Base-by-base conservation (phyloP, 1,139 yeast species). In the Schwanniomyces etchellsii region DNA sequence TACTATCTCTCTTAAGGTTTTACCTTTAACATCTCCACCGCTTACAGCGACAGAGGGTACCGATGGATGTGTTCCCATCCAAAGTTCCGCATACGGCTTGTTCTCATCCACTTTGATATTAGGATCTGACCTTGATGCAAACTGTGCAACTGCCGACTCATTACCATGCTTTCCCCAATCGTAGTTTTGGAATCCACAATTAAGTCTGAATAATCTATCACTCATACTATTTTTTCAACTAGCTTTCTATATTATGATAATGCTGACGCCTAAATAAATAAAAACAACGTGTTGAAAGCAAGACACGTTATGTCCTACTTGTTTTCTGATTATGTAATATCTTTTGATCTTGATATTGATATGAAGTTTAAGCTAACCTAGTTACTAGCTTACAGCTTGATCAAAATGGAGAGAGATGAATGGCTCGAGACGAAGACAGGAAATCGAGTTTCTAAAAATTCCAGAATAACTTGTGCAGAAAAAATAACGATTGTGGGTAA, bases 61-160 rank as follows among this genome's bases (percentile, higher is more conserved):
- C 29, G 83, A 81, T 31, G 95, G 93, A 52, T 91, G 98, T 17
- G 97, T 88, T 17, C 98, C 98, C 98, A 91, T 91, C 98, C 98
- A 91, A 45, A 91, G 70, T 55, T 84, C 94, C 22, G 95, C 94
- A 47, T 84, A 84, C 9, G 95, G 97, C 53, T 80, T 76, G 27
- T 66, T 35, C 45, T 80, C 89, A 43, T 82, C 86, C 35, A 88
- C 70, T 21, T 50, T 48, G 22, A 67, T 51, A n/a, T 46, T 35
- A 5, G 85, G 73, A 56, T 83, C 79, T 27, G 93, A 75, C 31
- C 70, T 65, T 26, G 79, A 67, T 24, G 95, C 94, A 55, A 77
- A 91, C 52, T 73, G 81, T 5, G 97, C 97, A 32, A 88, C 97
- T 5, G 95, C 84, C 17, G 95, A 84, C 6, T 74, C 45, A 4